phyloP scores from a whole-genome alignment of 2,329 filamentous ascomycete species.

The Cladosporium halotolerans region DNA sequence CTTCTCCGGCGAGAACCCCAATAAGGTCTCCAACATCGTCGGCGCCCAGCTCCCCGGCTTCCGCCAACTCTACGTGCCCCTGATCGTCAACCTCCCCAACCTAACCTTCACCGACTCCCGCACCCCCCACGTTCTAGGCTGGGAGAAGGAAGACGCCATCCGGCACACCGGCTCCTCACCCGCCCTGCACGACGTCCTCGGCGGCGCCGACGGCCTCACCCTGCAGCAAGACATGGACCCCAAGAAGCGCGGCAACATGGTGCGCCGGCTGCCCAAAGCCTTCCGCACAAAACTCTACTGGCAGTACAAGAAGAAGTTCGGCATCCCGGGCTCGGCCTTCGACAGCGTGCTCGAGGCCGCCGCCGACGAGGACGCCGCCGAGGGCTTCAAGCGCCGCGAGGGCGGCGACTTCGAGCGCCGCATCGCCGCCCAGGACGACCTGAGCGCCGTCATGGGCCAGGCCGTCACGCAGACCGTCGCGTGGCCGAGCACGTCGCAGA shows the following conservation, averaged over 20 bases:
- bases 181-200: constrained; percentile 50
- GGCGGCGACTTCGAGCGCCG: constrained; percentile 81
- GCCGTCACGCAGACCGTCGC: constrained; percentile 82
- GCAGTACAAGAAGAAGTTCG: constrained; percentile 85
- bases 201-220: constrained; percentile 56
- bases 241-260: constrained; percentile 88
- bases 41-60: constrained; percentile 87
- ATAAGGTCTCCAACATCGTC: constrained; percentile 92
- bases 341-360: constrained; percentile 74
- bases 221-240: constrained; percentile 91
- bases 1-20: constrained; percentile 80
- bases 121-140: constrained; percentile 40
- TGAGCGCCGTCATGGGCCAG: constrained; percentile 64
- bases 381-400: constrained; percentile 63
- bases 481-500: constrained; percentile 89
- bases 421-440: constrained; percentile 66
- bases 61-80: constrained; percentile 79
- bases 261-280: constrained; percentile 75
- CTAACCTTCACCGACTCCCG: constrained; percentile 66
- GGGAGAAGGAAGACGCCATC: constrained; percentile 34
- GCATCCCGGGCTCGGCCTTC: constrained; percentile 78
- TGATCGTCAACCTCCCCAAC: constrained; percentile 87
- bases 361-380: constrained; percentile 60
- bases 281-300: constrained; percentile 92
- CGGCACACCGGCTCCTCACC: constrained; percentile 30